Conservation (phyloP, 2,329 filamentous ascomycete species). For the Bimuria novae-zelandiae region DNA sequence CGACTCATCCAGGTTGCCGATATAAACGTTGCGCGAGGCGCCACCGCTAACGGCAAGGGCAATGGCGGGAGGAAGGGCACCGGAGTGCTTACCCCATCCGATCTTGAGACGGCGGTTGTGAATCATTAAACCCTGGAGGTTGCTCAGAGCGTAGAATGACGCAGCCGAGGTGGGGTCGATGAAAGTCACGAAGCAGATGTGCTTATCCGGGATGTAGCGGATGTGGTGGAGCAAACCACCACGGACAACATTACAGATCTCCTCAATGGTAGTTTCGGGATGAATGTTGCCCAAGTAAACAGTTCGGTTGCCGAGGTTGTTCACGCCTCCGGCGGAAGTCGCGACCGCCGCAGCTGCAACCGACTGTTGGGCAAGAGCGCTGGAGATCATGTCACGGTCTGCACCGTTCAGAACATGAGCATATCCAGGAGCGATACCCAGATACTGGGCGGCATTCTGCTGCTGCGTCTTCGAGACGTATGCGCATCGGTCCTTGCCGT, state of each 20-base stretch:
- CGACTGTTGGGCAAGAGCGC: slow-evolving; percentile 93
- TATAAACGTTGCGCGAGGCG: slow-evolving; percentile 97
- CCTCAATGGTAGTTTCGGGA: slow-evolving; percentile 97
- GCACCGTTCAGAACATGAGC: slow-evolving; percentile 95
- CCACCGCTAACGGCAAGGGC: slow-evolving; percentile 94
- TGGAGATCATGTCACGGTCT: slow-evolving; percentile 95
- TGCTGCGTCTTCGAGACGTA: slow-evolving; percentile 99
- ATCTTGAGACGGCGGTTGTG: slow-evolving; percentile 98
- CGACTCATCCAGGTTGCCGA: slow-evolving; percentile 94
- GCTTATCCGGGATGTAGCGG: slow-evolving; percentile 98
- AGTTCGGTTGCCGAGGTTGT: slow-evolving; percentile 95
- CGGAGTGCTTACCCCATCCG: slow-evolving; percentile 99
- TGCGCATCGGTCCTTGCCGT: slow-evolving; percentile 96
- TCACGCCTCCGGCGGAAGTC: slow-evolving; percentile 93
- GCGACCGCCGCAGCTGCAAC: slow-evolving; percentile 96
- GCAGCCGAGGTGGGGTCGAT: slow-evolving; percentile 97
- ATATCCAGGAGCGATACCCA: slow-evolving; percentile 95
- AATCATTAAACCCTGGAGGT: slow-evolving; percentile 97
- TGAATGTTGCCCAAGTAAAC: slow-evolving; percentile 99
- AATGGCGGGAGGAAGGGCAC: slow-evolving; percentile 92
- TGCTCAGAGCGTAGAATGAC: slow-evolving; percentile 96
- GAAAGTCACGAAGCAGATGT: slow-evolving; percentile 99
- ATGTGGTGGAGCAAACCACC: slow-evolving; percentile 96
- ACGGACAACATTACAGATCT: slow-evolving; percentile 98
- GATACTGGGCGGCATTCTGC: slow-evolving; percentile 97